Conservation (phyloP, 805 yeast genomes). For the Metschnikowia matae region DNA sequence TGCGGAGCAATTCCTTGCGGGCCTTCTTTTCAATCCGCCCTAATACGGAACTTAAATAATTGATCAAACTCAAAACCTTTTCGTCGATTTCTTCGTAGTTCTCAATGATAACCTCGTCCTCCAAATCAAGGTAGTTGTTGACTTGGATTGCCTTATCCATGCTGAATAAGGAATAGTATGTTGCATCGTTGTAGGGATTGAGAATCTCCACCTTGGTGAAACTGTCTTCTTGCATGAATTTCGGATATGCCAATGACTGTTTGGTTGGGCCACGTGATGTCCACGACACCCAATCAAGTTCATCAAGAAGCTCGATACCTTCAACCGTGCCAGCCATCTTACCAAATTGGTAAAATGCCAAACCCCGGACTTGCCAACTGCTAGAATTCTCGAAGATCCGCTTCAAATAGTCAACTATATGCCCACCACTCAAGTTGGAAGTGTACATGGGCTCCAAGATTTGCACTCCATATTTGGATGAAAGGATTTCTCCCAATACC, state of each 20-base stretch:
- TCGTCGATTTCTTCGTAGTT: slow-evolving; percentile 19
- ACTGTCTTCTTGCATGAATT: slow-evolving; percentile 12
- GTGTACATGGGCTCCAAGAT: slow-evolving; percentile 32
- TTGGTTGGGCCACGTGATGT: neutral
- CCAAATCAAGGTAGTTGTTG: slow-evolving; percentile 9
- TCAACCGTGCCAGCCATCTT: slow-evolving; percentile 65
- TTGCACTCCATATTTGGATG: slow-evolving; percentile 63
- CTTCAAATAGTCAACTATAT: slow-evolving; percentile 47
- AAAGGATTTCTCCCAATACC: slow-evolving; percentile 83
- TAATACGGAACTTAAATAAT: slow-evolving; percentile 45
- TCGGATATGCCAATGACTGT: slow-evolving; percentile 15
- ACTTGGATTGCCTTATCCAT: slow-evolving; percentile 8
- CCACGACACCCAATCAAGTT: slow-evolving; percentile 57
- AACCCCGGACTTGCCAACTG: slow-evolving; percentile 61
- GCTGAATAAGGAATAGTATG: slow-evolving; percentile 14
- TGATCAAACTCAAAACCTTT: slow-evolving; percentile 35
- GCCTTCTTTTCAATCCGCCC: slow-evolving; percentile 50
- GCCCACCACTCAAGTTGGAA: slow-evolving; percentile 17
- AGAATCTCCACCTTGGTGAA: slow-evolving; percentile 11
- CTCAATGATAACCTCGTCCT: slow-evolving; percentile 15
- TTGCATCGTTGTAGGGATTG: slow-evolving; percentile 15
- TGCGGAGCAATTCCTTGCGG: slow-evolving; percentile 49
- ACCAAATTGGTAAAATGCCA: slow-evolving; percentile 76
- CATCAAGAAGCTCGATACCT: slow-evolving; percentile 83
- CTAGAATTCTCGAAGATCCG: slow-evolving; percentile 29